Conservation (phyloP, 441 rosid species). For the Biscutella laevigata region DNA sequence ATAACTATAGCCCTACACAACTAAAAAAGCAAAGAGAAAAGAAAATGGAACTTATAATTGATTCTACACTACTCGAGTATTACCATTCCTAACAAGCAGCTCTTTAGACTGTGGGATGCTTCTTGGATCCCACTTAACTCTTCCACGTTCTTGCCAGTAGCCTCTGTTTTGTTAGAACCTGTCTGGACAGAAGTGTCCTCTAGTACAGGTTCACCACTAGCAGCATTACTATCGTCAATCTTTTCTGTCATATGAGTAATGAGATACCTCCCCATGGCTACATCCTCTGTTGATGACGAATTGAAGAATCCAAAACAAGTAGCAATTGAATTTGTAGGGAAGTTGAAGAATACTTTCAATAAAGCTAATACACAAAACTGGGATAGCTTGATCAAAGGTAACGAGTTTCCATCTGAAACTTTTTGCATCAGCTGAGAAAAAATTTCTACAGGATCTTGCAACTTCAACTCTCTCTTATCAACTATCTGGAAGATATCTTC, state of each 20-base stretch:
- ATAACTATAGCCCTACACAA: slow-evolving; percentile 9
- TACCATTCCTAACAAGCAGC: slow-evolving; percentile 79
- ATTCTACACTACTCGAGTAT: slow-evolving; percentile 19
- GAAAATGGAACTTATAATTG: slow-evolving; percentile 4
- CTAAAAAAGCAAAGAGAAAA: not conserved
- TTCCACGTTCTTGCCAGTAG: slow-evolving; percentile 26
- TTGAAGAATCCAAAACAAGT: slow-evolving; percentile 69
- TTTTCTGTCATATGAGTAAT: slow-evolving; percentile 48
- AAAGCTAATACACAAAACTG: slow-evolving; percentile 51
- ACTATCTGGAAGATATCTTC: slow-evolving; percentile 46
- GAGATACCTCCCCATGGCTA: slow-evolving; percentile 52
- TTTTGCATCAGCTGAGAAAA: slow-evolving; percentile 61
- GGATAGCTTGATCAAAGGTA: slow-evolving; percentile 44
- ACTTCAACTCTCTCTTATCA: slow-evolving; percentile 44
- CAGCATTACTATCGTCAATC: slow-evolving; percentile 30
- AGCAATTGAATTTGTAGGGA: slow-evolving; percentile 57
- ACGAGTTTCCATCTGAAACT: slow-evolving; percentile 42
- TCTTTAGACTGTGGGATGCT: slow-evolving; percentile 30
- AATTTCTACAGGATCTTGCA: slow-evolving; percentile 40
- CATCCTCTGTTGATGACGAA: slow-evolving; percentile 41
- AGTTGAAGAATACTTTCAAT: slow-evolving; percentile 51
- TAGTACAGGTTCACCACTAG: slow-evolving; percentile 33
- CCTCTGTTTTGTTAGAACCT: slow-evolving; percentile 25
- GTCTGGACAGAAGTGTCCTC: slow-evolving; percentile 31
- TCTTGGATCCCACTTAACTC: slow-evolving; percentile 28